phyloP scores from a whole-genome alignment of 805 yeast genomes.

The Myxozyma neotropica region DNA sequence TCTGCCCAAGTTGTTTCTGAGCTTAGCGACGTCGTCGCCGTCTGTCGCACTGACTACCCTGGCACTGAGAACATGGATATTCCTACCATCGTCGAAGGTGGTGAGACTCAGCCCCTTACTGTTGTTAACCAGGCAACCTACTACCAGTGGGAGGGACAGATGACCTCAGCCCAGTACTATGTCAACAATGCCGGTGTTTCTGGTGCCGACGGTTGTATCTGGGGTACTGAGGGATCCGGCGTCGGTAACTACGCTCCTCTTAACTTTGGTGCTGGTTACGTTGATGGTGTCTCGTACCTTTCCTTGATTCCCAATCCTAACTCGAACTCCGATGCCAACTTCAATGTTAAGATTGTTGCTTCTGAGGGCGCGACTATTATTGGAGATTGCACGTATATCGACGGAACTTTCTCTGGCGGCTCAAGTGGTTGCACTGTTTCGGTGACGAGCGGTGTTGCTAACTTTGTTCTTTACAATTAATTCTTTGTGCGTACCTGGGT shows the following conservation, averaged over 20 bases:
- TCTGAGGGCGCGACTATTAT: conserved; percentile 60
- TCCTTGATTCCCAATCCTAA: conserved; percentile 80
- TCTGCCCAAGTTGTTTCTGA: conserved; percentile 70
- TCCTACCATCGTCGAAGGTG: conserved; percentile 81
- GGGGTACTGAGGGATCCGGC: conserved; percentile 82
- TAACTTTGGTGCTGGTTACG: conserved; percentile 88
- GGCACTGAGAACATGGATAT: conserved; percentile 98
- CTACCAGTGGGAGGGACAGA: conserved; percentile 77
- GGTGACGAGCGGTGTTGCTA: conserved; percentile 79
- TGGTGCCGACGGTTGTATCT: conserved; percentile 85
- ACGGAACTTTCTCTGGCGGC: conserved; percentile 62
- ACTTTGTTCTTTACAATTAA: conserved; percentile 67
- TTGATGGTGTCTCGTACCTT: conserved; percentile 63
- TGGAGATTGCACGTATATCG: conserved; percentile 79
- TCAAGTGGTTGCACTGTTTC: conserved; percentile 92
- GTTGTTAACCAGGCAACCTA: conserved; percentile 78
- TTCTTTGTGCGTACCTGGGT: background rate
- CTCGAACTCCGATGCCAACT: conserved; percentile 78
- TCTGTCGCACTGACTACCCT: conserved; percentile 99
- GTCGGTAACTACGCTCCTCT: conserved; percentile 99
- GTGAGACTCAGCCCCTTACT: conserved; percentile 64
- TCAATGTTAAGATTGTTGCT: conserved; percentile 77
- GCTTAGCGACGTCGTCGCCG: conserved; percentile 67
- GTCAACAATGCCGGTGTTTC: conserved; percentile 96
- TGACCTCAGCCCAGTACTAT: conserved; percentile 93